Percentiles rank a stretch among this genome's conserved stretches.
Evolutionary conservation across 164 flowering plant genomes (phyloP).

Genomic region (Vitis rupestris): DNA sequence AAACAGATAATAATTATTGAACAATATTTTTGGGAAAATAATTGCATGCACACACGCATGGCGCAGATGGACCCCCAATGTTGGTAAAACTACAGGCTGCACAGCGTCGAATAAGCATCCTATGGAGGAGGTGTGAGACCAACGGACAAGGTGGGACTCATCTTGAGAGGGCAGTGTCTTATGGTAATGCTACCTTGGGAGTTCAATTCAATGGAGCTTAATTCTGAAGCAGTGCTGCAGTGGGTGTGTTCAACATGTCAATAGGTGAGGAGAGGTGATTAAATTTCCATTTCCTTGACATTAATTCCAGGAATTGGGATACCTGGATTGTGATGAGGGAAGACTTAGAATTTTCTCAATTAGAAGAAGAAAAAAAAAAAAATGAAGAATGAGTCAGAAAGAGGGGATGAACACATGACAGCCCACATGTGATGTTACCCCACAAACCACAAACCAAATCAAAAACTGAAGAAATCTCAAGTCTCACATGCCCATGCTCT

Average conservation of each 20-base stretch:
- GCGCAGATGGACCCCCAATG: constrained; percentile 12
- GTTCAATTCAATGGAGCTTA: no score
- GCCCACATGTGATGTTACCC: constrained; percentile 15
- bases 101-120: neutral
- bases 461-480: neutral
- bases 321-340: no score
- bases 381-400: neutral
- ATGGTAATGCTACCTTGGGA: neutral
- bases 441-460: neutral
- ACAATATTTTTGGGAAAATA: neutral
- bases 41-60: constrained; percentile 11
- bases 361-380: neutral
- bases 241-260: no score
- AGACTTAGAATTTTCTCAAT: neutral
- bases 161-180: neutral
- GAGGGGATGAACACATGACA: constrained; percentile 2
- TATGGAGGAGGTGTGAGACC: constrained; percentile 2
- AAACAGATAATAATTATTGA: neutral
- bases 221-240: no score
- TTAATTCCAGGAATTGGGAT: no score
- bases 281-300: no score
- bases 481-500: constrained; percentile 32
- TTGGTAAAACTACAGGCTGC: neutral
- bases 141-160: constrained; percentile 2
- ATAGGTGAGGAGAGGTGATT: no score